A percentile compares a stretch with the other conserved stretches of the same genome.
phyloP scores from a whole-genome alignment of 768 basidiomycete genomes.

The Daedalea quercina region DNA sequence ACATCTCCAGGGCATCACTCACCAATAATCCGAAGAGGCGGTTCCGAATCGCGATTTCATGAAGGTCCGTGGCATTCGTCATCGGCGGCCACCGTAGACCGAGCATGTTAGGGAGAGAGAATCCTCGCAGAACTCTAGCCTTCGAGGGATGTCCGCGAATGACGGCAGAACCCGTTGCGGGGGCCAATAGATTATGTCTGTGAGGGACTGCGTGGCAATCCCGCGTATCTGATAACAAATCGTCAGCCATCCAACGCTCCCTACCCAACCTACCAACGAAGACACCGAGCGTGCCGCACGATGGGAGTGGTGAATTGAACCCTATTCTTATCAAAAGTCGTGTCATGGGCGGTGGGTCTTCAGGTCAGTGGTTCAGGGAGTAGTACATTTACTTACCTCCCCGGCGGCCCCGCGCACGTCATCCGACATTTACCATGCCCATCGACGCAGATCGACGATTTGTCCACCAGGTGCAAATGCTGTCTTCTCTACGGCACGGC shows the following conservation, averaged over 20 bases:
- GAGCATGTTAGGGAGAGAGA: not conserved
- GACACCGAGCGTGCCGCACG: not conserved
- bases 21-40: not conserved
- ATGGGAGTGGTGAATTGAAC: not conserved
- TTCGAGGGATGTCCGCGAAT: not conserved
- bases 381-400: not conserved
- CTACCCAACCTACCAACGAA: not conserved
- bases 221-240: slow-evolving; percentile 1
- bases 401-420: not conserved
- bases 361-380: not conserved
- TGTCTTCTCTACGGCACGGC: not conserved
- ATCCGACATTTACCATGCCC: not conserved
- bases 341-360: not conserved
- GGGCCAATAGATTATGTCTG: not conserved
- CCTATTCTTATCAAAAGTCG: slow-evolving; percentile 3
- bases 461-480: not conserved
- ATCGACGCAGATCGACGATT: not conserved
- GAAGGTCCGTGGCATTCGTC: not conserved
- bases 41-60: not conserved
- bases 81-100: not conserved
- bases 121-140: not conserved
- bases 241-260: not conserved
- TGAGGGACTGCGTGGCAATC: not conserved
- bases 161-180: not conserved
- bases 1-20: not conserved